phyloP scores from a whole-genome alignment of 139 green algal genomes.

The Mesotaenium endlicherianum region DNA sequence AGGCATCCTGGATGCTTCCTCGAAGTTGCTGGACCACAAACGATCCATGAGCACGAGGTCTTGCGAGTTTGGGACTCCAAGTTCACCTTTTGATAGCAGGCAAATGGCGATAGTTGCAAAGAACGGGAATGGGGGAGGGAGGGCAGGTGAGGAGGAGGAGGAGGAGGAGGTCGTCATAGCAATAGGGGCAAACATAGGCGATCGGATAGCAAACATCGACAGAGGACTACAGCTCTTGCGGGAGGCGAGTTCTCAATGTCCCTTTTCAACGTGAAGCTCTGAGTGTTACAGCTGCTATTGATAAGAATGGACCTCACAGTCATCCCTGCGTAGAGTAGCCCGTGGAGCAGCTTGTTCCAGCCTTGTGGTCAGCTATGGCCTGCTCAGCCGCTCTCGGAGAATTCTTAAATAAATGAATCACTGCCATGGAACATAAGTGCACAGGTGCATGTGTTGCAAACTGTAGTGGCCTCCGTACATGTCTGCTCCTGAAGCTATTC shows the following conservation, averaged over 20 bases:
- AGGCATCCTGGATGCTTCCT: too few species aligned
- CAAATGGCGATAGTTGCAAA: too few species aligned
- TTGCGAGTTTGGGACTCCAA: too few species aligned
- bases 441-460: neutral
- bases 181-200: slow-evolving; percentile 12
- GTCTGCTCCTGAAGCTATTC: neutral
- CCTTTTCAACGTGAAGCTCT: neutral
- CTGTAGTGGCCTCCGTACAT: neutral
- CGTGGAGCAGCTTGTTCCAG: neutral
- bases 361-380: too few species aligned
- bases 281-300: too few species aligned
- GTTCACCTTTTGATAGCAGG: too few species aligned
- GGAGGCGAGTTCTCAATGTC: neutral
- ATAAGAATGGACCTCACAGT: neutral
- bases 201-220: slow-evolving; percentile 32
- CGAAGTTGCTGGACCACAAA: too few species aligned
- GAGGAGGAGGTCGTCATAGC: slow-evolving; percentile 40
- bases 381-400: too few species aligned
- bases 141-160: neutral
- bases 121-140: slow-evolving; percentile 10
- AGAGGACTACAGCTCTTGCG: neutral
- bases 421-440: slow-evolving; percentile 4
- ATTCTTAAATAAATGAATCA: too few species aligned
- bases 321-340: neutral
- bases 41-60: too few species aligned